Percentiles rank a stretch among this genome's conserved stretches.
Evolutionary conservation across 2,329 filamentous ascomycete genomes (phyloP).

Genomic region (Apiospora sp.): DNA sequence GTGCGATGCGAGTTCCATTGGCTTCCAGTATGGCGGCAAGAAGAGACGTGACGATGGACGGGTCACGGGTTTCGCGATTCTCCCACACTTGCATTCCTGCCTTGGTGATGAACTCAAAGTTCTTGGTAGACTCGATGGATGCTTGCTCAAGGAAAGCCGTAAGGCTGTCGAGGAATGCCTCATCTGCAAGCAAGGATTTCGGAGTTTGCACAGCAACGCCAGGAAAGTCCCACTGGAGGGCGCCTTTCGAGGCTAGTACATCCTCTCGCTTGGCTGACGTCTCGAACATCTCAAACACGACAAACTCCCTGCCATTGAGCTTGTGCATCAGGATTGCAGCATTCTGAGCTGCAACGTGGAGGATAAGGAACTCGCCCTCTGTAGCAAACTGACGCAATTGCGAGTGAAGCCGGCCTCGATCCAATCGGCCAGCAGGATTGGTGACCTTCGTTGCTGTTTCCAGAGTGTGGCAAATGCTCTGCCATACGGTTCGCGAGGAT

Average conservation of each 20-base stretch:
- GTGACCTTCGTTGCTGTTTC: slow-evolving; percentile 27
- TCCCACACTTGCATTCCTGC: slow-evolving; percentile 58
- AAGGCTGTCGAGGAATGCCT: slow-evolving; percentile 56
- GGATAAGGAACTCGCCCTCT: slow-evolving; percentile 31
- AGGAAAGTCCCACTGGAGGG: slow-evolving; percentile 65
- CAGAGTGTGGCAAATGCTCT: slow-evolving; percentile 30
- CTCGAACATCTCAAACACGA: slow-evolving; percentile 67
- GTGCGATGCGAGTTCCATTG: slow-evolving; percentile 50
- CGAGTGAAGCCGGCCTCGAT: slow-evolving; percentile 30
- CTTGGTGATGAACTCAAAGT: slow-evolving; percentile 59
- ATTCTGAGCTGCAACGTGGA: slow-evolving; percentile 35
- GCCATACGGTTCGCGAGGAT: slow-evolving; percentile 26
- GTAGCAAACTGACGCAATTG: slow-evolving; percentile 29
- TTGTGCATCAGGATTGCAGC: slow-evolving; percentile 33
- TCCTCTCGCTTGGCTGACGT: slow-evolving; percentile 56
- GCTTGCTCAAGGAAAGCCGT: slow-evolving; percentile 64
- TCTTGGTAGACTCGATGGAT: slow-evolving; percentile 58
- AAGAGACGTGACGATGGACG: slow-evolving; percentile 65
- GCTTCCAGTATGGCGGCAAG: slow-evolving; percentile 67
- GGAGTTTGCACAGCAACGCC: slow-evolving; percentile 55
- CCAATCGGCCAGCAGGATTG: slow-evolving; percentile 32
- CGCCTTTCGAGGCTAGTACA: slow-evolving; percentile 55
- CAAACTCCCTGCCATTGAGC: slow-evolving; percentile 18
- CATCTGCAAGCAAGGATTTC: slow-evolving; percentile 44
- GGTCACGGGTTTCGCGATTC: slow-evolving; percentile 63